phyloP scores from a whole-genome alignment of 2,329 filamentous ascomycete genomes.

The Chaetomium olivaceum region DNA sequence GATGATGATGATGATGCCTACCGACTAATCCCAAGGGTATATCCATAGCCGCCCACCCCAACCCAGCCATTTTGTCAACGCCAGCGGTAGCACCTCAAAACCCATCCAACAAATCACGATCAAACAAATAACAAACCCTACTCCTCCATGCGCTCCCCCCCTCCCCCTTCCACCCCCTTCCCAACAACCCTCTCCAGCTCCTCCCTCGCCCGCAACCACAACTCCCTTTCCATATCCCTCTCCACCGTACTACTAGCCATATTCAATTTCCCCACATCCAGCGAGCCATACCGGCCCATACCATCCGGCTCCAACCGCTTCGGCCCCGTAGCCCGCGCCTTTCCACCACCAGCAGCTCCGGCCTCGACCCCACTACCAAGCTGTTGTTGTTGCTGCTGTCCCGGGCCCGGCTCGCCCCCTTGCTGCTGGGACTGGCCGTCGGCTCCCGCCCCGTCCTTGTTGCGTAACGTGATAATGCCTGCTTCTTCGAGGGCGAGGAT shows the following conservation, averaged over 20 bases:
- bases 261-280: slow-evolving; percentile 90
- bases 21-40: not conserved
- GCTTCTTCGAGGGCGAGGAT: slow-evolving; percentile 81
- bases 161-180: not conserved
- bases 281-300: slow-evolving; percentile 55
- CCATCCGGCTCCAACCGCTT: slow-evolving; percentile 56
- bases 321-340: slow-evolving; percentile 27
- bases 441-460: slow-evolving; percentile 11
- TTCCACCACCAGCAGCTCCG: not conserved
- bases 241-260: slow-evolving; percentile 80
- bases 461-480: slow-evolving; percentile 61
- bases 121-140: slow-evolving; percentile 4
- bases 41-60: not conserved
- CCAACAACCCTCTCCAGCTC: slow-evolving; percentile 51
- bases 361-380: not conserved
- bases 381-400: not conserved
- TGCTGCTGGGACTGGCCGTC: slow-evolving; percentile 1
- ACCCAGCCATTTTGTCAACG: not conserved
- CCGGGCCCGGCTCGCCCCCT: not conserved
- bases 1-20: not conserved
- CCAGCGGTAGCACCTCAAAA: not conserved
- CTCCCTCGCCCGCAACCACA: slow-evolving; percentile 64
- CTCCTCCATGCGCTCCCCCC: slow-evolving; percentile 29
- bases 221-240: slow-evolving; percentile 78
- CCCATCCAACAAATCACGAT: not conserved